Base-by-base conservation (phyloP, 306 rosid genomes). In the Malus sieversii region DNA sequence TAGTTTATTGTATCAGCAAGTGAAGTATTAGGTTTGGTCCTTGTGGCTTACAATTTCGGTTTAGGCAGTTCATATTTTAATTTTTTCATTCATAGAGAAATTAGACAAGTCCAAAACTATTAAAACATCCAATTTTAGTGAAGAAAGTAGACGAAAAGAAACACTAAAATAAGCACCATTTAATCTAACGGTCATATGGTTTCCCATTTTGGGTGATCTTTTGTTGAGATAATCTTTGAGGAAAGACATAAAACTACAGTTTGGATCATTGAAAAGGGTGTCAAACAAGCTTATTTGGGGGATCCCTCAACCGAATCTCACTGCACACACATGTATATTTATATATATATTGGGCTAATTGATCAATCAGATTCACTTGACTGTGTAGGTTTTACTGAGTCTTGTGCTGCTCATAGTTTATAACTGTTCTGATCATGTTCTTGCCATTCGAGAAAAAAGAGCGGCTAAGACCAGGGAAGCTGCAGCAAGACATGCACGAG, bases 401-500 rank as follows among this genome's bases (percentile, higher is more conserved):
- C 71, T 86, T 46, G 48, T 84, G 70, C 83, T 89, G 74, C 81
- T 89, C 82, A 71, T 89, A 77, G 81, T 89, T 68, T 89, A 87
- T 76, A 89, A 91, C 74, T 91, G 87, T 81, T 89, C 88, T 79
- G 97, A 91, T 80, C 97, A 87, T 78, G 88, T 91, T 71, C 90
- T 89, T 55, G 81, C 88, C 55, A 83, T 89, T 66, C 87, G 97
- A 72, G 95, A 89, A 85, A 89, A 80, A 85, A 86, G 91, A 78
- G 80, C 80, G 78, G 94, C 97, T 11, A 88, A 87, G 68, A 74
- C 85, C 10, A 87, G 97, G 76, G 97, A 91, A 86, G 88, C 87
- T 75, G 97, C 97, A 33, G 95, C 88, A 44, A 91, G 66, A 75
- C 92, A 87, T 44, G 92, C 79, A 53, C 83, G 90, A 77, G 97